Base-by-base conservation (phyloP, 2,329 filamentous ascomycete genomes). In the Fusarium mangiferae region DNA sequence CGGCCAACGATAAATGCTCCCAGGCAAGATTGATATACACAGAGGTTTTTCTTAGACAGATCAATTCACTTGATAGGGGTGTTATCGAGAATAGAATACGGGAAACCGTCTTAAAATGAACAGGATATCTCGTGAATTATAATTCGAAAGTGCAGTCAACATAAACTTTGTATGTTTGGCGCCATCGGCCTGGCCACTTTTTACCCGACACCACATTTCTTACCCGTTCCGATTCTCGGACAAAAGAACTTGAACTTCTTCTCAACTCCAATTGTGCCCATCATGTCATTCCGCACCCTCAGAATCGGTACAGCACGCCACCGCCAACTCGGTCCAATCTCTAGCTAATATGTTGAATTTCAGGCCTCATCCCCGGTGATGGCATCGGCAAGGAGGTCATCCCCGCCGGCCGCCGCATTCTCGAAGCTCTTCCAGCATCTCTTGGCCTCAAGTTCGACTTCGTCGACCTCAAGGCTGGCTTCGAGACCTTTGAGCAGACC, bases 341-440 rank as follows among this genome's bases (percentile, higher is more conserved):
- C 24, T 44, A 55, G 38, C 66, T 61, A 39, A 59, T 51, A 41
- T 46, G n/a, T 36, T 56, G 17, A 48, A 39, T 41, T 33, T 17
- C 76, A 97, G 95, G 95, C 83, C 93, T 98, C 79, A 98, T 99
- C 82, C 94, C 96, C 79, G 96, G 96, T 81, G 96, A 99, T 86
- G 96, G 96, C 84, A 99, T 99, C 85, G 96, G 96, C 85, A 94
- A 94, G 82, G 96, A 99, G 86, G 96, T 99, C 83, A 98, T 99
- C 84, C 96, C 96, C 75, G 93, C 96, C 62, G 96, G 96, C 58
- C 94, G 94, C 79, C 92, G 93, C 74, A 88, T 98, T 78, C 93
- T 99, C 80, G 96, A 99, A 87, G 93, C 96, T 57, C 92, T 99
- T 5, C 95, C 96, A 39, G 84, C 92, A n/a, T 96, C 94, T n/a